Conservation (phyloP, 1,139 yeast genomes). For the Pichia terricola region DNA sequence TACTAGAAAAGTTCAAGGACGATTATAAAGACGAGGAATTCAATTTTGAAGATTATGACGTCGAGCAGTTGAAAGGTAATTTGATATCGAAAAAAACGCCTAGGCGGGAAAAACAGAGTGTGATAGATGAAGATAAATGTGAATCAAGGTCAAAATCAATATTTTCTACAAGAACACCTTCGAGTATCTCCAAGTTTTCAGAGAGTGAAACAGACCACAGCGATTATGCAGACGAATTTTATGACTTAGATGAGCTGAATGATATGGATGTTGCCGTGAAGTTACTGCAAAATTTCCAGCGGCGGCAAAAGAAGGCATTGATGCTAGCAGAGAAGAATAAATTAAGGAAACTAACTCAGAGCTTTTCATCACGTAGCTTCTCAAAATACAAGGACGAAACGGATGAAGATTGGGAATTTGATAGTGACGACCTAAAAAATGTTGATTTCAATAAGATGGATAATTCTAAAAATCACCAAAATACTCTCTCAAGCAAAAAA, state of each 20-base stretch:
- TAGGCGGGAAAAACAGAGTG: slow-evolving; percentile 10
- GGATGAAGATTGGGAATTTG: slow-evolving; percentile 19
- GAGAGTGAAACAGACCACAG: slow-evolving; percentile 25
- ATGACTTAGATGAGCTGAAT: slow-evolving; percentile 9
- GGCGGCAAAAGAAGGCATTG: slow-evolving; percentile 15
- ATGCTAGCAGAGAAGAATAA: slow-evolving; percentile 8
- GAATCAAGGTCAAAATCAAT: not conserved
- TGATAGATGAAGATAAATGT: not conserved
- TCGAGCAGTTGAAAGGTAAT: slow-evolving; percentile 11
- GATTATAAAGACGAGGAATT: not conserved
- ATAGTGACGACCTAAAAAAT: slow-evolving; percentile 15
- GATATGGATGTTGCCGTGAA: slow-evolving; percentile 5
- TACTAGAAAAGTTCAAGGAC: not conserved
- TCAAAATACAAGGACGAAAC: not conserved
- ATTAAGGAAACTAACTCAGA: not conserved
- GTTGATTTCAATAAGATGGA: slow-evolving; percentile 5
- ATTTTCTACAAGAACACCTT: slow-evolving; percentile 18
- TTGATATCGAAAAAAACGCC: slow-evolving; percentile 14
- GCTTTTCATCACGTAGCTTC: not conserved
- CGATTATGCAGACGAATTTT: slow-evolving; percentile 24
- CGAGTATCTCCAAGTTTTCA: slow-evolving; percentile 14
- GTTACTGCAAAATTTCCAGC: slow-evolving; percentile 9
- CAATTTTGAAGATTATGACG: slow-evolving; percentile 8
- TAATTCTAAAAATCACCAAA: slow-evolving; percentile 6
- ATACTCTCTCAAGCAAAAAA: slow-evolving; percentile 14